A percentile compares a stretch with the other conserved stretches of the same genome.
These are phyloP conservation scores for Leccinum huronense DNA, from an alignment of 1,284 basidiomycete genomes.

Conservation along the genomic window DNA sequence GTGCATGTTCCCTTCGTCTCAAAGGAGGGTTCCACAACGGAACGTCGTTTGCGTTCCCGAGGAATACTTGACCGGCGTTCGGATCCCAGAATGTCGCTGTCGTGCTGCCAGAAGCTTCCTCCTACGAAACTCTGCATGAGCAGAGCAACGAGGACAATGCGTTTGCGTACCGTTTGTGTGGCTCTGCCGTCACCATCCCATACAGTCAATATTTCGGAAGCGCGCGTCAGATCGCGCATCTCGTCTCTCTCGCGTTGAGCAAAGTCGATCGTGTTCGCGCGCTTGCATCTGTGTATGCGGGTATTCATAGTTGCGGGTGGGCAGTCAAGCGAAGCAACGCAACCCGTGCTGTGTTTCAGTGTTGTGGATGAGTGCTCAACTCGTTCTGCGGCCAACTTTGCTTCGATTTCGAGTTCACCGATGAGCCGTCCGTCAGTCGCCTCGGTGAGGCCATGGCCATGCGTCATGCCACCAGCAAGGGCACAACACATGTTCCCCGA, in stretches of 20 bases:
- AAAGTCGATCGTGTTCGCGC: slow-evolving; percentile 65
- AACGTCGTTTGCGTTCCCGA: slow-evolving; percentile 80
- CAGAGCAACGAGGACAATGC: background rate
- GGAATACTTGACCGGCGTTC: slow-evolving; percentile 60
- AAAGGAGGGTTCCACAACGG: slow-evolving; percentile 38
- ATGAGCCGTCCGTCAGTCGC: slow-evolving; percentile 22
- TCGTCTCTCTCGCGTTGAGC: slow-evolving; percentile 82
- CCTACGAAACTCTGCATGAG: slow-evolving; percentile 18
- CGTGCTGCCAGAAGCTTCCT: slow-evolving; percentile 35
- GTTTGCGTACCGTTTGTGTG: slow-evolving; percentile 8
- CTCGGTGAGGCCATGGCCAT: slow-evolving; percentile 25
- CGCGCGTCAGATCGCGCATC: slow-evolving; percentile 81
- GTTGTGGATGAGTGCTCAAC: background rate
- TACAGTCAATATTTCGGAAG: slow-evolving; percentile 26
- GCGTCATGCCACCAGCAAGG: slow-evolving; percentile 7
- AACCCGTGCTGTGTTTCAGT: background rate
- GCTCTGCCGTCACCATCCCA: slow-evolving; percentile 23
- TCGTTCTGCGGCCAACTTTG: slow-evolving; percentile 14
- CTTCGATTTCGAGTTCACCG: slow-evolving; percentile 29
- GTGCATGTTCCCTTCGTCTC: slow-evolving; percentile 13
- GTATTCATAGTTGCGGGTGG: slow-evolving; percentile 11
- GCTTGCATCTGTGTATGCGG: slow-evolving; percentile 33
- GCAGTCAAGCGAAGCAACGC: background rate
- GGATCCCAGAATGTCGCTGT: slow-evolving; percentile 52
- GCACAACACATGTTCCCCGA: background rate